Evolutionary conservation across 352 stramenopile genomes (phyloP), one percentile per base, ranked within the genome.

Genomic region (Phytophthora tentaculata): DNA sequence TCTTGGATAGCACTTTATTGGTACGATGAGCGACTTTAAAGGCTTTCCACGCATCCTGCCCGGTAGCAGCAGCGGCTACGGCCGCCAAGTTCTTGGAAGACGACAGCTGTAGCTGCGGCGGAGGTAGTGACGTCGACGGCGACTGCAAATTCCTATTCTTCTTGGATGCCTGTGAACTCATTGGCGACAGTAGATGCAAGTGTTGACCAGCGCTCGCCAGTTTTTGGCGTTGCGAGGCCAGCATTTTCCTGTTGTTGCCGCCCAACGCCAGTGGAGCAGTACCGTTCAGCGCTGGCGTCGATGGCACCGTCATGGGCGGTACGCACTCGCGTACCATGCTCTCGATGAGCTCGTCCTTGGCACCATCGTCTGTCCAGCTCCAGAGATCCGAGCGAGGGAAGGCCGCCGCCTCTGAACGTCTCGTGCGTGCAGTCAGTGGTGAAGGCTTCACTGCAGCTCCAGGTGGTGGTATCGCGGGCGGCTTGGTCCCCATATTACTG

Each of bases 1-100:
- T 89, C 64, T 89, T 89, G 19, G 73, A 67, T 9, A 91, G 77
- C 51, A 91, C 47, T 5, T 77, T 73, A 62, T 90, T 89, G 5
- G 80, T 90, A 1, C 80, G 81, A 32, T 90, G 73, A 13, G 81
- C 83, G 10, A 88, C 55, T 51, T 88, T 90, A 59, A 89, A 91
- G 16, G 83, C 59, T 44, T 78, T 82, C 83, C 83, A 90, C 2
- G 71, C 77, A 7, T 86, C 80, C 32, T 80, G 59, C 1, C 53
- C 69, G 12, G 49, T 64, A 35, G 57, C 39, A 20, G 44, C 45
- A 35, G 13, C 23, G 5, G 45, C 45, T 13, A 29, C 35, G n/a
- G 59, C 43, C 16, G 28, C 61, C 43, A 66, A 45, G 19, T 71
- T 75, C 53, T 67, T 75, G 9, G 57, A 58, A 19, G 62, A 68